A percentile compares a stretch with the other conserved stretches of the same genome.
These are phyloP conservation scores for Xylaria sp. DNA, from an alignment of 2,329 filamentous ascomycete species.

Conservation along the genomic window DNA sequence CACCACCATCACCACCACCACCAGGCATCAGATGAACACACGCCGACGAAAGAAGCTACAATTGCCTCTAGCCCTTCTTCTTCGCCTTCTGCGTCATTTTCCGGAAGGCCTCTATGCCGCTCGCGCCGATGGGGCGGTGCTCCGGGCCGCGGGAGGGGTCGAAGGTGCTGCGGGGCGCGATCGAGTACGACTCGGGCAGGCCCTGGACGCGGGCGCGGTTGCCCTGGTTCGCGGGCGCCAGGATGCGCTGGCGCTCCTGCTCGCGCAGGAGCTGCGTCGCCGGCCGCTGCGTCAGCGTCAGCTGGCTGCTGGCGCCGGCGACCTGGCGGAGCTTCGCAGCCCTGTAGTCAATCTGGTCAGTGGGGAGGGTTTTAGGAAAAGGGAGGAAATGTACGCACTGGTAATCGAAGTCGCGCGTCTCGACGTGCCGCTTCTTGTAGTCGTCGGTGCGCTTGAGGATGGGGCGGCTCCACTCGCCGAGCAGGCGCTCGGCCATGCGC, in stretches of 20 bases:
- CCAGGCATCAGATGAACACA: not conserved
- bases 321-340: slow-evolving; percentile 57
- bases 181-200: slow-evolving; percentile 59
- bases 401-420: slow-evolving; percentile 66
- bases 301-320: slow-evolving; percentile 39
- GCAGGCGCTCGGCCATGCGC: slow-evolving; percentile 86
- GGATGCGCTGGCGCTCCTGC: slow-evolving; percentile 59
- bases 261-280: slow-evolving; percentile 39
- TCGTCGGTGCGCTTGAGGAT: slow-evolving; percentile 93
- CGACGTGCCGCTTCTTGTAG: slow-evolving; percentile 80
- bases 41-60: not conserved
- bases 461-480: slow-evolving; percentile 93
- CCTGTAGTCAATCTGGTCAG: slow-evolving; percentile 39
- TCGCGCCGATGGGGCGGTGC: slow-evolving; percentile 64
- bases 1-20: not conserved
- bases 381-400: slow-evolving; percentile 49
- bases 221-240: slow-evolving; percentile 56
- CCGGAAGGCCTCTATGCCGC: slow-evolving; percentile 65
- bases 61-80: slow-evolving; percentile 41
- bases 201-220: slow-evolving; percentile 61
- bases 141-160: slow-evolving; percentile 54
- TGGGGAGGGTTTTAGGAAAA: not conserved
- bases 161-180: slow-evolving; percentile 65
- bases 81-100: slow-evolving; percentile 68
- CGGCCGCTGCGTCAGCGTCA: slow-evolving; percentile 37